Conservation (phyloP, 768 basidiomycete species). For the Pilatotrama ljubarskyi region DNA sequence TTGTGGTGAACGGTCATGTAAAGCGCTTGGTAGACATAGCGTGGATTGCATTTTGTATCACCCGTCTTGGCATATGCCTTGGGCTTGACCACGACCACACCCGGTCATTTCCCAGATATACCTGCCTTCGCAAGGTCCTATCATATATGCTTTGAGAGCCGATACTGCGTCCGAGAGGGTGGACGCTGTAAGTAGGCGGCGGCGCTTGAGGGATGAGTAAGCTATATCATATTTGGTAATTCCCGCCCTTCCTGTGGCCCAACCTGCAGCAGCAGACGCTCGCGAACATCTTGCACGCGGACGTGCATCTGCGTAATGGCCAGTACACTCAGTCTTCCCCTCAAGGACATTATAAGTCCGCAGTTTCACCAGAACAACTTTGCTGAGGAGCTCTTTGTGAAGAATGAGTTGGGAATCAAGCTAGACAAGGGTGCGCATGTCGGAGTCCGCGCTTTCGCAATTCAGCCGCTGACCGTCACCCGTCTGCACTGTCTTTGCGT, state of each 20-base stretch:
- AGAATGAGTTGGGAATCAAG: constrained; percentile 80
- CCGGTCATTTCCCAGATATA: too few relatives aligned
- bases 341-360: constrained; percentile 71
- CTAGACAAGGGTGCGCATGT: constrained; percentile 77
- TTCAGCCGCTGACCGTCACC: constrained; percentile 5
- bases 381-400: constrained; percentile 75
- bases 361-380: constrained; percentile 96
- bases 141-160: too few relatives aligned
- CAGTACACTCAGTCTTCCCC: constrained; percentile 27
- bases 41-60: too few relatives aligned
- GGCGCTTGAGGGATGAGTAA: neutral
- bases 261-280: neutral
- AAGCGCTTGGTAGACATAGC: too few relatives aligned
- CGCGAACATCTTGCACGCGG: constrained; percentile 5
- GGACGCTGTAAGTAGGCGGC: too few relatives aligned
- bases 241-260: neutral
- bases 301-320: constrained; percentile 20
- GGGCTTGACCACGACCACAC: too few relatives aligned
- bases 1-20: constrained; percentile 14
- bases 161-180: too few relatives aligned
- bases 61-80: too few relatives aligned
- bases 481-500: neutral
- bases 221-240: neutral
- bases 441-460: neutral
- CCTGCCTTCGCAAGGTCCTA: too few relatives aligned